A percentile compares a stretch with the other conserved stretches of the same genome.
phyloP scores from a whole-genome alignment of 345 rosid species.

The Aurinia saxatilis region DNA sequence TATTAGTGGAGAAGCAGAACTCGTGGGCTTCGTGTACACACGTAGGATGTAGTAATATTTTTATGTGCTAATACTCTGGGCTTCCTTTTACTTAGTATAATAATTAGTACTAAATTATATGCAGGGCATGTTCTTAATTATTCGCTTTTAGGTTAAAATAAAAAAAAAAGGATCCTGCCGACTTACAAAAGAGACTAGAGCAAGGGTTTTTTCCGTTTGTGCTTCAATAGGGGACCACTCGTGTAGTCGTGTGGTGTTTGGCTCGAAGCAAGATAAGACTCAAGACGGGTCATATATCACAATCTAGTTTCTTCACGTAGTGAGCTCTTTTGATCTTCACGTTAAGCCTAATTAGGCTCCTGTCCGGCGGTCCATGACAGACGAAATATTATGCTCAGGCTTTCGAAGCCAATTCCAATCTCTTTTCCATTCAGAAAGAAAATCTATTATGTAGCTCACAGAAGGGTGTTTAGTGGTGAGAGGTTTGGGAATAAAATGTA shows the following conservation, averaged over 20 bases:
- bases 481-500: too few relatives aligned
- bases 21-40: slow-evolving; percentile 24
- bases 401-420: too few relatives aligned
- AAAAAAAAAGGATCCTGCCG: slow-evolving; percentile 17
- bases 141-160: neutral
- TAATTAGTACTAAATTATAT: neutral
- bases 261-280: slow-evolving; percentile 18
- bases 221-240: neutral
- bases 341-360: too few relatives aligned
- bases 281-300: slow-evolving; percentile 7
- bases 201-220: neutral
- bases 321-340: slow-evolving; percentile 4
- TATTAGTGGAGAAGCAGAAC: slow-evolving; percentile 15
- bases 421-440: too few relatives aligned
- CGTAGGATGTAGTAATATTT: neutral
- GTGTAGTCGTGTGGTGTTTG: slow-evolving; percentile 9
- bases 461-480: too few relatives aligned
- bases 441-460: too few relatives aligned
- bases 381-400: too few relatives aligned
- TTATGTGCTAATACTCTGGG: neutral
- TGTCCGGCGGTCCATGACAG: neutral
- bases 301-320: neutral
- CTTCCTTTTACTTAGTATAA: neutral
- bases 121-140: neutral
- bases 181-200: neutral